These are phyloP conservation scores for Lentinula guzmanii DNA, from an alignment of 768 basidiomycete species.

Conservation along the genomic window DNA sequence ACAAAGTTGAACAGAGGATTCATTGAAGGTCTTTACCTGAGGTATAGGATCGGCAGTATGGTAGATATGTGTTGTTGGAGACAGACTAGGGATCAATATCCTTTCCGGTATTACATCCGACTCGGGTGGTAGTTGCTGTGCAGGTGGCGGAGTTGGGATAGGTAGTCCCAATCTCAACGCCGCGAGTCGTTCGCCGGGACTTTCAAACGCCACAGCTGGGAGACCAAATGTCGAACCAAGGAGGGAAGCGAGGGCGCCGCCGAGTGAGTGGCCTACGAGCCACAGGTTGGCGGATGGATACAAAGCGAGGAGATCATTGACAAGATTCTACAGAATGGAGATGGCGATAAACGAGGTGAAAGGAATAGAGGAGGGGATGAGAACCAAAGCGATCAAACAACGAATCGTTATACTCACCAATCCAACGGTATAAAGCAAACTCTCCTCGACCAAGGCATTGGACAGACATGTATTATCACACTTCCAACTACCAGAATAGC, in stretches of 20 bases:
- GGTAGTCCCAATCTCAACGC: conserved; percentile 85
- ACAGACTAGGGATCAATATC: not conserved
- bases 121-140: not conserved
- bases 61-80: conserved; percentile 62
- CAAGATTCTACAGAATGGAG: conserved; percentile 53
- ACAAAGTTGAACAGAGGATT: not conserved
- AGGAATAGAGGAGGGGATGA: not conserved
- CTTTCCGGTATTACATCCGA: not conserved
- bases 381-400: not conserved
- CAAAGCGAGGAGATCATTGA: conserved; percentile 78
- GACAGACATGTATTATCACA: conserved; percentile 83
- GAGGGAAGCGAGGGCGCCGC: conserved; percentile 87
- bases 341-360: not conserved
- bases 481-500: conserved; percentile 62
- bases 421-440: conserved; percentile 88
- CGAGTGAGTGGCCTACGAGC: conserved; percentile 86
- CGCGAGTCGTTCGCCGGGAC: conserved; percentile 71
- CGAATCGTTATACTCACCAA: conserved; percentile 45
- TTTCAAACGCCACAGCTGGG: conserved; percentile 88
- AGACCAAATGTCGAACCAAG: conserved; percentile 87
- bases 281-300: conserved; percentile 86
- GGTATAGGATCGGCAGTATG: conserved; percentile 94
- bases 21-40: conserved; percentile 24
- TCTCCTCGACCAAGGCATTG: conserved; percentile 79
- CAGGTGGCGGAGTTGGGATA: conserved; percentile 35